A percentile compares a stretch with the other conserved stretches of the same genome.
Conservation (phyloP, 768 basidiomycete species). For the Psilocybe sp. region DNA sequence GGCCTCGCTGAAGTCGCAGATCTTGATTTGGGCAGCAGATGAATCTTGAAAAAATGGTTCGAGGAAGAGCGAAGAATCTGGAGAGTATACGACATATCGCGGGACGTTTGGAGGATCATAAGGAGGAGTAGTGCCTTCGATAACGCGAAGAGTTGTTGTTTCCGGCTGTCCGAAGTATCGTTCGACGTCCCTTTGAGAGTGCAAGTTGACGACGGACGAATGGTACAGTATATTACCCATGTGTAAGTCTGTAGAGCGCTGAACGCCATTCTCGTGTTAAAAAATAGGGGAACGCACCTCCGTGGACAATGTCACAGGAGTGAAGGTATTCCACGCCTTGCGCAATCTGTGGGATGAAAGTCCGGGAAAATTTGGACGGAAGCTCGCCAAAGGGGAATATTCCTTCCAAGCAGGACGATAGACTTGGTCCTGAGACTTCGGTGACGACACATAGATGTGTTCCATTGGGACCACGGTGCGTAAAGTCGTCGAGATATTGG, state of each 20-base stretch:
- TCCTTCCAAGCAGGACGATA: too few relatives aligned
- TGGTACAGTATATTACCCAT: neutral
- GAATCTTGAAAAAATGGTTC: neutral
- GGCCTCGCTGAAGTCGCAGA: neutral
- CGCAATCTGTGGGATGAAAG: neutral
- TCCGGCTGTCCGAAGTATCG: neutral
- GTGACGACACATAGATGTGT: slow-evolving; percentile 9
- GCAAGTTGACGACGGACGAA: neutral
- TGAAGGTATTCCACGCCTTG: neutral
- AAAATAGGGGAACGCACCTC: neutral
- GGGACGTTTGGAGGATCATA: neutral
- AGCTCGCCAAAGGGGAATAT: neutral
- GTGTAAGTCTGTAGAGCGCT: neutral
- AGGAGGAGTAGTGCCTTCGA: neutral
- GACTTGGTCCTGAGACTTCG: neutral
- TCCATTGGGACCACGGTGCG: slow-evolving; percentile 6
- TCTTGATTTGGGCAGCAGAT: neutral
- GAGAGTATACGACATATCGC: neutral
- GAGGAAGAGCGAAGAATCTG: neutral
- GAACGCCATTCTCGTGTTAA: neutral
- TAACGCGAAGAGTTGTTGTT: neutral
- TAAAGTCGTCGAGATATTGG: slow-evolving; percentile 8
- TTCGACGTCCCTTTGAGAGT: neutral
- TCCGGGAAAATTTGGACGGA: neutral
- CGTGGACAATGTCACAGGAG: neutral